A percentile compares a stretch with the other conserved stretches of the same genome.
These are phyloP conservation scores for Abrus precatorius DNA, from an alignment of 306 rosid species.

Conservation along the genomic window DNA sequence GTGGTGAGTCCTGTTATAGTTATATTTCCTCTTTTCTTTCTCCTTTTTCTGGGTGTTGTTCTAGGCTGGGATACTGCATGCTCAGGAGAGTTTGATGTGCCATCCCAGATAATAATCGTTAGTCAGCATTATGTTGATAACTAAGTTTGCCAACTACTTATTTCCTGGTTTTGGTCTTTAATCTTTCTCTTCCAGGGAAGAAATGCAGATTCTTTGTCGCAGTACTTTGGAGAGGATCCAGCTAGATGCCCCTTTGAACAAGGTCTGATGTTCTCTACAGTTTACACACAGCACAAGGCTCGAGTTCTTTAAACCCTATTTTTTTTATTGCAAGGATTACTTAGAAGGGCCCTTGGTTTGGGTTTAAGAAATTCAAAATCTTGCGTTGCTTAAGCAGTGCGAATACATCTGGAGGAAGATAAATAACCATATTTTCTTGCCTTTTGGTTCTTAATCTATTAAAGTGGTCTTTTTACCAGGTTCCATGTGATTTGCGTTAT, in stretches of 20 bases:
- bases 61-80: conserved; percentile 10
- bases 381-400: conserved; percentile 17
- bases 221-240: conserved; percentile 99
- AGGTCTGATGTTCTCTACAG: conserved; percentile 65
- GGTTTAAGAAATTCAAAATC: conserved; percentile 17
- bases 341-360: conserved; percentile 1
- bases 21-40: conserved; percentile 1
- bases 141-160: conserved; percentile 36
- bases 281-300: neutral
- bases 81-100: conserved; percentile 9
- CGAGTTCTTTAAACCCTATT: neutral
- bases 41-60: conserved; percentile 32
- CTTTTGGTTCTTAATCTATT: neutral
- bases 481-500: neutral
- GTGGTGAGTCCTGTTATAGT: conserved; percentile 72
- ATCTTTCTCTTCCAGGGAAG: conserved; percentile 79
- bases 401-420: conserved; percentile 1
- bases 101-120: neutral
- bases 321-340: conserved; percentile 5
- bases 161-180: conserved; percentile 40
- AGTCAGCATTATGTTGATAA: conserved; percentile 15
- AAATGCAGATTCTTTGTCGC: conserved; percentile 96
- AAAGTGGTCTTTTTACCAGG: neutral
- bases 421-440: neutral
- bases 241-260: conserved; percentile 98